A percentile compares a stretch with the other conserved stretches of the same genome.
Conservation (phyloP, 2,329 filamentous ascomycete genomes). For the Calonectria pauciramosa region DNA sequence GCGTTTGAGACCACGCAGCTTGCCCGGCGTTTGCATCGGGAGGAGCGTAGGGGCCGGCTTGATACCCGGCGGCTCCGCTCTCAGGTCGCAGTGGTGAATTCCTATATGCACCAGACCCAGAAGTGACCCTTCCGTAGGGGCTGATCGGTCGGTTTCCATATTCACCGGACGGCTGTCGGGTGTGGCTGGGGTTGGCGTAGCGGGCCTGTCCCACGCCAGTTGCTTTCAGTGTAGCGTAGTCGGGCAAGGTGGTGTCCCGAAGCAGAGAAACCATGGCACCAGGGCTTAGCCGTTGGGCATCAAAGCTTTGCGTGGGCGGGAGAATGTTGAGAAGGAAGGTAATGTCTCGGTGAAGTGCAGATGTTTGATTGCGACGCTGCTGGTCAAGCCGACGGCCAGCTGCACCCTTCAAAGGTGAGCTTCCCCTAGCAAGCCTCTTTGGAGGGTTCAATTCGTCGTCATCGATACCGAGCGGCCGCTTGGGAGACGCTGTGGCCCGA, state of each 20-base stretch:
- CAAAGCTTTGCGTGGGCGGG: constrained; percentile 80
- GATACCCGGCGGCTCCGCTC: constrained; percentile 44
- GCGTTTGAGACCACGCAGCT: constrained; percentile 47
- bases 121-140: constrained; percentile 61
- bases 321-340: constrained; percentile 79
- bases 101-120: constrained; percentile 60
- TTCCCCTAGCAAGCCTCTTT: constrained; percentile 89
- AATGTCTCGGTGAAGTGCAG: constrained; percentile 80
- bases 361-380: constrained; percentile 73
- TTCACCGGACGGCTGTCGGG: constrained; percentile 59
- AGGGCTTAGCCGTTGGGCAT: constrained; percentile 77
- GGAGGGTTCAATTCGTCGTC: constrained; percentile 83
- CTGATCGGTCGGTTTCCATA: constrained; percentile 60
- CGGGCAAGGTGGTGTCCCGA: constrained; percentile 75
- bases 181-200: constrained; percentile 52
- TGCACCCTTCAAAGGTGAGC: constrained; percentile 92
- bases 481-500: constrained; percentile 67
- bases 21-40: constrained; percentile 44
- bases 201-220: constrained; percentile 54
- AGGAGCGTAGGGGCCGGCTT: constrained; percentile 47
- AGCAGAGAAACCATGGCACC: constrained; percentile 81
- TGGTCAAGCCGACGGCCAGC: constrained; percentile 89
- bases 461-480: constrained; percentile 73
- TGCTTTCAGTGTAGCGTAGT: constrained; percentile 68
- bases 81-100: constrained; percentile 67